These are phyloP conservation scores for Russula olivacea DNA, from an alignment of 768 basidiomycete genomes.

Conservation along the genomic window DNA sequence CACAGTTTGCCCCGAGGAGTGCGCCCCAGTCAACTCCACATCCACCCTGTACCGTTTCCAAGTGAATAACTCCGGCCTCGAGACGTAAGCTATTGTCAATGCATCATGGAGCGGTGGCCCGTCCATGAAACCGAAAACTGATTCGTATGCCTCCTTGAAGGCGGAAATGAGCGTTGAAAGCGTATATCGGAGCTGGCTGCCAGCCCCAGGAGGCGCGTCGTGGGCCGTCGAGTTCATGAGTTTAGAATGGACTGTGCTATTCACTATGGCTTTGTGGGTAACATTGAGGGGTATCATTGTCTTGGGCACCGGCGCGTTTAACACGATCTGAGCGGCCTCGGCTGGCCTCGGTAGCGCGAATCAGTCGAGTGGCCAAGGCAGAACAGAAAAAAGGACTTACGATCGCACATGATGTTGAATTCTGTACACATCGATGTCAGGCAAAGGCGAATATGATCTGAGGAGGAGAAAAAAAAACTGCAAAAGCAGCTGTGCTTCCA, in stretches of 20 bases:
- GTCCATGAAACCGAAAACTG: constrained; percentile 73
- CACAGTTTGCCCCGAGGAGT: constrained; percentile 70
- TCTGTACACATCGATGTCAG: constrained; percentile 37
- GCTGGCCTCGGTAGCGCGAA: constrained; percentile 37
- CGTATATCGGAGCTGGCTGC: constrained; percentile 56
- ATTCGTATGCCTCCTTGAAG: constrained; percentile 67
- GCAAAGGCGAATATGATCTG: background rate
- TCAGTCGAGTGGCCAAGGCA: background rate
- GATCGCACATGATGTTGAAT: constrained; percentile 78
- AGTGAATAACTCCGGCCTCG: constrained; percentile 59
- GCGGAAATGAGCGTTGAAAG: constrained; percentile 68
- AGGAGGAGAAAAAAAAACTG: no score
- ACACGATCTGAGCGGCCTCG: constrained; percentile 77
- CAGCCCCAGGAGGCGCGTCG: constrained; percentile 21
- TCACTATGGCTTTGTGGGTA: constrained; percentile 80
- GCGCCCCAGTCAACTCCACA: constrained; percentile 63
- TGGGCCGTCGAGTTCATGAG: constrained; percentile 40
- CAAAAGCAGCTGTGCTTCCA: no score
- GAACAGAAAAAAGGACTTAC: constrained; percentile 39
- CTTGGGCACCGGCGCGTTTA: constrained; percentile 61
- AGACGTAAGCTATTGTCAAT: constrained; percentile 72
- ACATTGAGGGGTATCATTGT: constrained; percentile 85
- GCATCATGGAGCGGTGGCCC: constrained; percentile 89
- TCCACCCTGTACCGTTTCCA: constrained; percentile 69
- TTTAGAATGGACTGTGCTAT: constrained; percentile 42